Base-by-base conservation (phyloP, 106 monocot genomes). In the Narthecium ossifragum region DNA sequence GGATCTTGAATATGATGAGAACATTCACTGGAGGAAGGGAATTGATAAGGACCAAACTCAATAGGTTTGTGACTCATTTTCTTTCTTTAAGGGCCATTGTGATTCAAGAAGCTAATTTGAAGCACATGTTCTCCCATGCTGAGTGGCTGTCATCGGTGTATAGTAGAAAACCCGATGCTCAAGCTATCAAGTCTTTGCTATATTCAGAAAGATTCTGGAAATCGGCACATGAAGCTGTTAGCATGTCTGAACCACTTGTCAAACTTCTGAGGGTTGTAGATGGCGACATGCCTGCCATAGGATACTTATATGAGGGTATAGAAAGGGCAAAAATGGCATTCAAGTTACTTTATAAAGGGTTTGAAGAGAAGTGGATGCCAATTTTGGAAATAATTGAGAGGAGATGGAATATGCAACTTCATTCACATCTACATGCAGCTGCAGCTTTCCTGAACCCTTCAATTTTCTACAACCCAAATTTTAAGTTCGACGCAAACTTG, bases 361-460 rank as follows among this genome's bases (percentile, higher is more conserved):
- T 69, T 45, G 74, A 80, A 45, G 70, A 74, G 60, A 74, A 70
- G 59, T 74, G 55, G 65, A 23, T 74, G 41, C 66, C 60, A 22
- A 51, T 80, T 64, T 60, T 56, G 55, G 74, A 80, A 36, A 69
- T 80, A 61, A 80, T 80, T n/a, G 65, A 80, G 2, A 53, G 70
- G 37, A 80, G 79, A 59, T 74, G 69, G 79, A 74, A 29, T 23
- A 38, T 62, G 26, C 74, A 70, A 55, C 49, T 29, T 64, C 64
- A 53, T 62, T 71, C 66, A 24, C 73, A 73, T 55, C 60, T 79
- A 22, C 53, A 67, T 60, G 48, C 70, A 43, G 74, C 79, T 62
- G 79, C 79, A 27, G 64, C 79, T 34, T 80, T 80, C 61, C 61
- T 80, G 13, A 80, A 80, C 31, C 79, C 79, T 26, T 66, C 79